Conservation (phyloP, 2,329 filamentous ascomycete genomes). For the Fusarium cicatricum region DNA sequence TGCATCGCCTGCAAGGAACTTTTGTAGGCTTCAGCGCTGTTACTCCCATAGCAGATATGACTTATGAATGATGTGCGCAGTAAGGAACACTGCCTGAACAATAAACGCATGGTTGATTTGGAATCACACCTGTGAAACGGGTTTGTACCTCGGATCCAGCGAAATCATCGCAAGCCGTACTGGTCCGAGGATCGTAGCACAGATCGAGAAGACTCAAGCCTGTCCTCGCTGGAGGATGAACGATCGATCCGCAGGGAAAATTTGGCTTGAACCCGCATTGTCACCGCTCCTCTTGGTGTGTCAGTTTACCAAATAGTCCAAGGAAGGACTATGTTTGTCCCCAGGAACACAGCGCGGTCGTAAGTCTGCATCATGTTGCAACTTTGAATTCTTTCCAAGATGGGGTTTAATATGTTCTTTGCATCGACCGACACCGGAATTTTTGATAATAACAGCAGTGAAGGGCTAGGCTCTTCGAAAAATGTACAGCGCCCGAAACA, state of each 20-base stretch:
- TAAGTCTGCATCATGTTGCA: not conserved
- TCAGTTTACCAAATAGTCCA: slow-evolving; percentile 30
- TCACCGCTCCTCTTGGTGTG: slow-evolving; percentile 37
- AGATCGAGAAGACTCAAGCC: not conserved
- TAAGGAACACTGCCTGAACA: too few relatives aligned
- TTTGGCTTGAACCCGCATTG: slow-evolving; percentile 1
- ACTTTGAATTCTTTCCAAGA: not conserved
- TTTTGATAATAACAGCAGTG: not conserved
- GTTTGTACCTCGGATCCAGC: too few relatives aligned
- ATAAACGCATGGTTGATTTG: too few relatives aligned
- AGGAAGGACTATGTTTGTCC: slow-evolving; percentile 4
- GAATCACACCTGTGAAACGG: too few relatives aligned
- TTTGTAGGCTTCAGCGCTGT: slow-evolving; percentile 15
- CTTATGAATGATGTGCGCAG: not conserved
- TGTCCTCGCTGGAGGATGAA: not conserved
- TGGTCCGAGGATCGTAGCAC: not conserved
- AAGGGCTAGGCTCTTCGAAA: not conserved
- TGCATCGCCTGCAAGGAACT: slow-evolving; percentile 20
- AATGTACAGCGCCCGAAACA: too few relatives aligned
- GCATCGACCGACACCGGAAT: not conserved
- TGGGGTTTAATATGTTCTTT: not conserved
- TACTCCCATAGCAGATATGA: not conserved
- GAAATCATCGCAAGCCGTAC: not conserved
- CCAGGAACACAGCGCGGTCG: not conserved
- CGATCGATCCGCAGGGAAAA: not conserved